phyloP scores from a whole-genome alignment of 345 rosid species.

The Abelmoschus esculentus region DNA sequence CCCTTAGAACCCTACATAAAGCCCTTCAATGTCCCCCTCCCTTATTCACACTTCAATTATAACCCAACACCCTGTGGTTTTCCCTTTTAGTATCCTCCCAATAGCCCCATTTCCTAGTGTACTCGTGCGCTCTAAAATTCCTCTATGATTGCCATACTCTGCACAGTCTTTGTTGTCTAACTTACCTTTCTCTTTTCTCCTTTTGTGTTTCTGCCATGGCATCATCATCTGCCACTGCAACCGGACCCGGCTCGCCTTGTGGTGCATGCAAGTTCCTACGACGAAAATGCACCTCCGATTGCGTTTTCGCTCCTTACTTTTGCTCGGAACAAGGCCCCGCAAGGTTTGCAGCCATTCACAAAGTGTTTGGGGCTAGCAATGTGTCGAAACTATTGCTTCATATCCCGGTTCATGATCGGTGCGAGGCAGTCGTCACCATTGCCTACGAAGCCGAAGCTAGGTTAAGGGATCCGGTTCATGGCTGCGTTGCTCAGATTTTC shows the following conservation, averaged over 20 bases:
- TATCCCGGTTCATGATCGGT: conserved; percentile 56
- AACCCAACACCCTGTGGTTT: conserved; percentile 6
- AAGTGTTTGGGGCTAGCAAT: conserved; percentile 77
- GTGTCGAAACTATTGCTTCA: conserved; percentile 55
- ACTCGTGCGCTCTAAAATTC: conserved; percentile 31
- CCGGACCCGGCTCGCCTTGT: conserved; percentile 47
- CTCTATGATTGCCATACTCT: conserved; percentile 10
- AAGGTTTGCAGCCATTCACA: conserved; percentile 63
- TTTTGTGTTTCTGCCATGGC: conserved; percentile 26
- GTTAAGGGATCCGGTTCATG: conserved; percentile 63
- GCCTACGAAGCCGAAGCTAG: conserved; percentile 74
- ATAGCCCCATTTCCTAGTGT: conserved; percentile 30
- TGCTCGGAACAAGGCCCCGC: conserved; percentile 65
- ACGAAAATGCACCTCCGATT: conserved; percentile 56
- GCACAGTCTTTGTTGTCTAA: background rate
- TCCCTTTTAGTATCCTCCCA: background rate
- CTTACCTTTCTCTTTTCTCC: background rate
- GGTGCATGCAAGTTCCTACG: conserved; percentile 80
- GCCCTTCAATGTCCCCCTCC: conserved; percentile 51
- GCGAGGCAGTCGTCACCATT: conserved; percentile 64
- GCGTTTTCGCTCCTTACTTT: conserved; percentile 67
- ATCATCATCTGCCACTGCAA: conserved; percentile 14
- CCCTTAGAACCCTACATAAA: conserved; percentile 48
- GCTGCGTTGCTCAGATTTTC: conserved; percentile 65
- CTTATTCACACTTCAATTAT: conserved; percentile 32